These are phyloP conservation scores for Populus deltoides DNA, from an alignment of 345 rosid genomes.

Conservation along the genomic window DNA sequence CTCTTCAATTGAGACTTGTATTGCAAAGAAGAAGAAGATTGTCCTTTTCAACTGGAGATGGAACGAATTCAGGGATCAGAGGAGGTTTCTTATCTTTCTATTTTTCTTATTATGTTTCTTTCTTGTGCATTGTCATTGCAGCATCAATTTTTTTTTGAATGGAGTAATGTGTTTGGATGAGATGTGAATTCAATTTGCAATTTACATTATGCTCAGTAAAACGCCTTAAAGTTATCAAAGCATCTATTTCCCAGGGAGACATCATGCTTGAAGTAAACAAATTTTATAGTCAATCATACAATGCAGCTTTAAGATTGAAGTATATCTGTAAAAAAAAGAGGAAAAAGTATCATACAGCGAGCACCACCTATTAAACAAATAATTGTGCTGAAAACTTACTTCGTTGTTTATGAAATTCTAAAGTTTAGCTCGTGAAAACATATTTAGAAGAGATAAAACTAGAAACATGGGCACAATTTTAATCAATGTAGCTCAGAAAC, in stretches of 20 bases:
- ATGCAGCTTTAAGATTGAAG: neutral
- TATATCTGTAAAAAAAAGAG: neutral
- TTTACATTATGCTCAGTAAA: neutral
- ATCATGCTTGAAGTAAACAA: neutral
- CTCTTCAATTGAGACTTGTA: constrained; percentile 88
- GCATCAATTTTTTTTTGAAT: neutral
- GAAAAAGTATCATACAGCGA: neutral
- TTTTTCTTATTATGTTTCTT: constrained; percentile 3
- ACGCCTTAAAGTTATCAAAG: neutral
- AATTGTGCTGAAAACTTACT: neutral
- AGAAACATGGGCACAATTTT: neutral
- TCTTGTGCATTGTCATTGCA: neutral
- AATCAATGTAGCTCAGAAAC: neutral
- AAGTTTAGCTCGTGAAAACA: neutral
- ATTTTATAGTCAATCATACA: neutral
- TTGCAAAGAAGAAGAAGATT: constrained; percentile 86
- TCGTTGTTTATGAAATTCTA: neutral
- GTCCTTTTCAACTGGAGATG: constrained; percentile 83
- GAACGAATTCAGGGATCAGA: constrained; percentile 82
- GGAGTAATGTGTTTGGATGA: neutral
- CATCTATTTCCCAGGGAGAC: neutral
- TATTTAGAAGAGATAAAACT: neutral
- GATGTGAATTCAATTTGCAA: neutral
- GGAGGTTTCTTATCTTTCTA: constrained; percentile 53
- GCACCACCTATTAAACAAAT: neutral